Percentiles rank a stretch among this genome's conserved stretches.
These are phyloP conservation scores for Phytophthora pluvialis DNA, from an alignment of 352 stramenopile species.

Conservation along the genomic window DNA sequence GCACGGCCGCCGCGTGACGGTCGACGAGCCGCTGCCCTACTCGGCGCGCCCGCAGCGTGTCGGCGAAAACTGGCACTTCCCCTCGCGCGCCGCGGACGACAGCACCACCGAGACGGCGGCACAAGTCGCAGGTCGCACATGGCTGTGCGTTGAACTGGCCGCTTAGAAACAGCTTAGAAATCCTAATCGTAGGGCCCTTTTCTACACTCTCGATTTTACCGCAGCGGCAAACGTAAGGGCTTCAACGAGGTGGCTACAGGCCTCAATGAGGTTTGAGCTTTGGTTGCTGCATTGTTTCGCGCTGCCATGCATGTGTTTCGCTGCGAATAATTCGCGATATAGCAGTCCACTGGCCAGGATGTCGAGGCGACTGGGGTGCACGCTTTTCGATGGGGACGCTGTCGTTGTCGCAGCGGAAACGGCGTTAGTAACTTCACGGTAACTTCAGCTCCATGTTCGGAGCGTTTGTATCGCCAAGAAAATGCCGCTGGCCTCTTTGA, in stretches of 20 bases:
- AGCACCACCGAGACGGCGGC: constrained; percentile 9
- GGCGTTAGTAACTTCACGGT: constrained; percentile 6
- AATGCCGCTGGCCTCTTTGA: background rate
- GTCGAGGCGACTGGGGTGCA: background rate
- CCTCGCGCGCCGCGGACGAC: constrained; percentile 13
- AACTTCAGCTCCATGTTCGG: background rate
- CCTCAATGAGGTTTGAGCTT: constrained; percentile 2
- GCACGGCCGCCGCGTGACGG: constrained; percentile 44
- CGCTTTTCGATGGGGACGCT: constrained; percentile 21
- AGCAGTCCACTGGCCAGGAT: no score
- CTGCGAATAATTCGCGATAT: no score
- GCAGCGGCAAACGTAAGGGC: background rate
- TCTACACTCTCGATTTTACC: constrained; percentile 5
- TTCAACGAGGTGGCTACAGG: constrained; percentile 10
- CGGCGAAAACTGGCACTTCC: constrained; percentile 76
- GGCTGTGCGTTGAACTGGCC: constrained; percentile 56
- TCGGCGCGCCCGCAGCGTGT: constrained; percentile 67
- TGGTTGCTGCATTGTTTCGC: background rate
- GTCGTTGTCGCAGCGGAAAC: constrained; percentile 7
- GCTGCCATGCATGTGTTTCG: no score
- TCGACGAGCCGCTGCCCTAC: constrained; percentile 66
- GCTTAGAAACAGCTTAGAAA: constrained; percentile 26
- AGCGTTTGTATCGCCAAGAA: constrained; percentile 1
- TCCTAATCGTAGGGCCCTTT: constrained; percentile 5
- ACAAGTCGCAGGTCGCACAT: constrained; percentile 37